phyloP scores from a whole-genome alignment of 306 rosid species.

The Cucumis hystrix region DNA sequence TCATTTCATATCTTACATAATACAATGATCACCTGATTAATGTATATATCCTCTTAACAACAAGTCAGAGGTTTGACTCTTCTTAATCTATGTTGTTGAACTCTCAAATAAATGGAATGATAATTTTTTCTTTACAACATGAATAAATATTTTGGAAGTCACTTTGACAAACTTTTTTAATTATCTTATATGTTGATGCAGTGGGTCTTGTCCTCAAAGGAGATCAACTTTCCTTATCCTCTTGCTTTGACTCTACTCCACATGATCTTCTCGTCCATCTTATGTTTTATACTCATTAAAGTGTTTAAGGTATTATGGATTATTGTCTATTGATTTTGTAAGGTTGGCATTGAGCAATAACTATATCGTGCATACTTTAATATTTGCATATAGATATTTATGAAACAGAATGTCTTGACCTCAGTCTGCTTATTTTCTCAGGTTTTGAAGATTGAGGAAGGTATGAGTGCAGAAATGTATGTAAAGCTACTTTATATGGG shows the following conservation, averaged over 20 bases:
- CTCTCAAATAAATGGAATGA: background rate
- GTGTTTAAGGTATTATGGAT: conserved; percentile 57
- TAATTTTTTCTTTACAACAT: background rate
- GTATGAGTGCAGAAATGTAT: conserved; percentile 91
- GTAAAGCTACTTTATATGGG: conserved; percentile 17
- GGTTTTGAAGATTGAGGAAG: conserved; percentile 94
- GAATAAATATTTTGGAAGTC: background rate
- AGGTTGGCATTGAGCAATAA: conserved; percentile 1
- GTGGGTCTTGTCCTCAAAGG: conserved; percentile 98
- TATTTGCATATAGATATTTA: background rate
- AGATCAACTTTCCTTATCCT: conserved; percentile 94
- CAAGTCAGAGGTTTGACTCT: background rate
- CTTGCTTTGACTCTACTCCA: conserved; percentile 92
- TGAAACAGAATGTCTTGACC: background rate
- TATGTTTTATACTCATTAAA: conserved; percentile 76
- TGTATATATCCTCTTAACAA: too few species aligned
- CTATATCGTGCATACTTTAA: conserved; percentile 3
- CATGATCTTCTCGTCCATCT: conserved; percentile 90
- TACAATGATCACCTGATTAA: too few species aligned
- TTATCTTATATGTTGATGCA: conserved; percentile 28
- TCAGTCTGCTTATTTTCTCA: conserved; percentile 15
- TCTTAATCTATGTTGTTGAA: background rate
- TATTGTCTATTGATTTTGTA: background rate
- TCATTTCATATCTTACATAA: too few species aligned
- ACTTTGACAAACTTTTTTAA: conserved; percentile 15